A percentile compares a stretch with the other conserved stretches of the same genome.
Evolutionary conservation across 2,329 filamentous ascomycete genomes (phyloP).

Genomic region (Aspergillus proliferans): DNA sequence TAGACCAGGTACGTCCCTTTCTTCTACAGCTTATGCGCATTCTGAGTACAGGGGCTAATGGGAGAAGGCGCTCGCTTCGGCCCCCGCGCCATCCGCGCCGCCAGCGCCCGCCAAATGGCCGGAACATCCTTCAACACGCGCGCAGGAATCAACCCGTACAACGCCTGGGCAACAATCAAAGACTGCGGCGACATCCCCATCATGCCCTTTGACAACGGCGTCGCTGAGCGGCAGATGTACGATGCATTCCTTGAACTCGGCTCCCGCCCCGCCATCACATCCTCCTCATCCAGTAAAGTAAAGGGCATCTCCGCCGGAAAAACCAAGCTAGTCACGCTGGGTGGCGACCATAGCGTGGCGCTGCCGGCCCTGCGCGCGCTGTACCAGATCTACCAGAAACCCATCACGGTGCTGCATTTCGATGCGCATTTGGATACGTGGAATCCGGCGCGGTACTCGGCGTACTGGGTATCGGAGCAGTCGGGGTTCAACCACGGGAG

Average conservation of each 20-base stretch:
- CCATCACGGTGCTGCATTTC: slow-evolving; percentile 67
- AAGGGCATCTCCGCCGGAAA: slow-evolving; percentile 31
- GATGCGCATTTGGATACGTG: slow-evolving; percentile 79
- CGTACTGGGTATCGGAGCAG: slow-evolving; percentile 65
- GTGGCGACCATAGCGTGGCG: slow-evolving; percentile 67
- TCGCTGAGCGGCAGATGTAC: slow-evolving; percentile 79
- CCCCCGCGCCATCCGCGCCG: slow-evolving; percentile 77
- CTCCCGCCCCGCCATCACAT: slow-evolving; percentile 35
- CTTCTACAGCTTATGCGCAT: neutral
- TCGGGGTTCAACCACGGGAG: slow-evolving; percentile 78
- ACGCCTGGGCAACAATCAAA: slow-evolving; percentile 68
- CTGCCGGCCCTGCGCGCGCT: slow-evolving; percentile 64
- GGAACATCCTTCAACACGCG: slow-evolving; percentile 78
- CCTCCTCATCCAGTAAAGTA: slow-evolving; percentile 18
- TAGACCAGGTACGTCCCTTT: slow-evolving; percentile 53
- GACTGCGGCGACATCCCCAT: slow-evolving; percentile 91
- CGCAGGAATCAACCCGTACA: slow-evolving; percentile 76
- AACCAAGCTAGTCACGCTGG: slow-evolving; percentile 60
- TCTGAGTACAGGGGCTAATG: neutral
- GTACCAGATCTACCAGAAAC: slow-evolving; percentile 54
- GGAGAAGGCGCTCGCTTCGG: slow-evolving; percentile 67
- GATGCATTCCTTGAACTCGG: slow-evolving; percentile 68
- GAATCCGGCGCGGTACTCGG: slow-evolving; percentile 72
- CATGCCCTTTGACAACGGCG: slow-evolving; percentile 75
- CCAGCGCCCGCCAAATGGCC: slow-evolving; percentile 71